Base-by-base conservation (phyloP, 257 asterid genomes). In the Marsdenia floribunda region DNA sequence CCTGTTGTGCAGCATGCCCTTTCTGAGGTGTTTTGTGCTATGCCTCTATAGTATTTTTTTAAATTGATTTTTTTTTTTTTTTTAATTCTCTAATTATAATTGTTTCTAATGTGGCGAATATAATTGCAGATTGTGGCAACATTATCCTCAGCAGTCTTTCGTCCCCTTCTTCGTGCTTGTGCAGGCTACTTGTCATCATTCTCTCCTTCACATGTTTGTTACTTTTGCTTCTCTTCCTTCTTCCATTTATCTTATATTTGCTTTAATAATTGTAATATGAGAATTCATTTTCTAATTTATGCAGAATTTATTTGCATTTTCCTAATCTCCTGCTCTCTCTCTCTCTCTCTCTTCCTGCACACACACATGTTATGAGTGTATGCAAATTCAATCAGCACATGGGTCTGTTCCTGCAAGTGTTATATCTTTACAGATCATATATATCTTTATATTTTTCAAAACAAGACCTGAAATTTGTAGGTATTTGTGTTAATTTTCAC, bases 131-230 rank as follows among this genome's bases (percentile, higher is more conserved):
- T 94, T 78, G 91, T 90, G 83, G 92, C 93, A 76, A 84, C 96
- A 71, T 90, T 91, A 73, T 90, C 97, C 68, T 94, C 96, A 59
- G 77, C 83, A 21, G 79, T 81, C 69, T 89, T 88, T 87, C 88
- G 88, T 75, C 96, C 96, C 74, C 88, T 94, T 74, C 97, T 94
- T 77, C 98, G 83, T 78, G 92, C 98, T 76, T 89, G 97, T 67
- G 88, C 98, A 75, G 99, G 99, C 79, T 88, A 90, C 90, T 84
- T 94, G 76, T 89, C 96, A 74, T 94, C 98, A 38, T 94, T 86
- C 83, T 92, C 97, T 70, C 91, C 91, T 71, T 86, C 98, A 81
- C 97, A 94, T 83, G 99, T 94, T 77, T 75, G 98, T 91, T 82
- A 77, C 78, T 69, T 75, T 74, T 83, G 70, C 79, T 67, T 71